Evolutionary conservation across 2,329 filamentous ascomycete species (phyloP), one percentile per base, ranked within the genome.

Genomic region (Macroventuria anomochaeta): DNA sequence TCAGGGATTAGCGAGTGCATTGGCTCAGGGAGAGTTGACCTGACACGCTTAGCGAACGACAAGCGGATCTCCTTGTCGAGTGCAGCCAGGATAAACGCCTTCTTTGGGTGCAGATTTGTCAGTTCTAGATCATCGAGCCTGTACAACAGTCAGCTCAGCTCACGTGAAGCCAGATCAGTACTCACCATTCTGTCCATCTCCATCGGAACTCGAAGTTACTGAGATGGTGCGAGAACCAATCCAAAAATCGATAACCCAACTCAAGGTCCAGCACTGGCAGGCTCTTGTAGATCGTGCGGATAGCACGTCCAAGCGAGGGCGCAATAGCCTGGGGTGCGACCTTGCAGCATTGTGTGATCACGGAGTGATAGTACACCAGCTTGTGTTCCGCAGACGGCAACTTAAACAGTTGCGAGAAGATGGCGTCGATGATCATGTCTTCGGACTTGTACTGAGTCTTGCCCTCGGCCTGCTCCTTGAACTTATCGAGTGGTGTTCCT

Each of bases 131-230:
- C 92, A 13, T 93, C 91, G 40, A 90, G 83, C 84, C 84, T 87
- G 40, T 28, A 26, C 31, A 2, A 23, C 2, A 5, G 25, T 69
- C 62, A 66, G 63, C 46, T 41, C 15, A 10, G 7, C 17, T 18
- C 7, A 1, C 4, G 15, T 2, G 25, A 11, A 18, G 8, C 7
- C 2, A 7, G 17, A 6, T n/a, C 7, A 15, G 5, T 8, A 76
- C 81, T 65, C 75, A 85, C 95, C 95, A 99, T 77, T 99, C 95
- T 13, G 89, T 88, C 95, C 95, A 99, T 77, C 97, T 97, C 95
- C 95, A 99, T 8, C 95, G 95, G 73, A 97, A 99, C 46, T 96
- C 95, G 72, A 99, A 99, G 78, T 99, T 99, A 78, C 93, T 97
- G 62, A 99, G 79, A 78, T 99, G 95, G 74, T 99, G 95, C 15